Evolutionary conservation across 495 filamentous ascomycete species (phyloP), one percentile per base, ranked within the genome.

Genomic region (Annulohypoxylon maeteangense): DNA sequence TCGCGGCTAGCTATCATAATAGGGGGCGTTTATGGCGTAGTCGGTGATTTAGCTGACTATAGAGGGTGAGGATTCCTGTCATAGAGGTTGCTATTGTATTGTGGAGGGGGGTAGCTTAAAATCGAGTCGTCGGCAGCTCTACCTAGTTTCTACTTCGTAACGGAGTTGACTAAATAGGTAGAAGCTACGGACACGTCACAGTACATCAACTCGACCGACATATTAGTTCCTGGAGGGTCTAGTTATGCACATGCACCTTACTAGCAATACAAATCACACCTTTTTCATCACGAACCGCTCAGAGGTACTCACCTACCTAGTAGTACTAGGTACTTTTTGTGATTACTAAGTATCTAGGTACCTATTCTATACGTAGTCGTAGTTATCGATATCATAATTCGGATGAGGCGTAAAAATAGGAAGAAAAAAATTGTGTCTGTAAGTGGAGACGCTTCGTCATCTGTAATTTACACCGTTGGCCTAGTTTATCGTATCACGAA

Each of bases 361-460:
- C 10, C 10, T 14, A 8, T 4, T 40, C 7, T n/a, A n/a, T 40
- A 11, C 14, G 36, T 40, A 40, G 14, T 18, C 4, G 38, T 42
- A 1, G 38, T 42, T 42, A 32, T 22, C 38, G 10, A 44, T 55
- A 65, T 55, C 38, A n/a, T 27, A 20, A 40, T 22, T 40, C 31
- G 31, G 25, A 27, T 29, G 14, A 27, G 32, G 14, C 8, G 29
- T 10, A 48, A 25, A 32, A 40, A 14, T 34, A 55, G 23, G 36
- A 16, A 40, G 31, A 6, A 40, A 45, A n/a, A 29, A n/a, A 10
- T 23, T 5, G 40, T 27, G 34, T 18, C 42, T 20, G 14, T 62
- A 38, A 42, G 69, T 67, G 63, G 69, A 38, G 31, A 63, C 14
- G 32, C 42, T 50, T 71, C 68, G 69, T 72, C 63, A 72, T 67